Percentiles rank a stretch among this genome's conserved stretches.
phyloP scores from a whole-genome alignment of 2,329 filamentous ascomycete species.

The Pestalotiopsis sp. region DNA sequence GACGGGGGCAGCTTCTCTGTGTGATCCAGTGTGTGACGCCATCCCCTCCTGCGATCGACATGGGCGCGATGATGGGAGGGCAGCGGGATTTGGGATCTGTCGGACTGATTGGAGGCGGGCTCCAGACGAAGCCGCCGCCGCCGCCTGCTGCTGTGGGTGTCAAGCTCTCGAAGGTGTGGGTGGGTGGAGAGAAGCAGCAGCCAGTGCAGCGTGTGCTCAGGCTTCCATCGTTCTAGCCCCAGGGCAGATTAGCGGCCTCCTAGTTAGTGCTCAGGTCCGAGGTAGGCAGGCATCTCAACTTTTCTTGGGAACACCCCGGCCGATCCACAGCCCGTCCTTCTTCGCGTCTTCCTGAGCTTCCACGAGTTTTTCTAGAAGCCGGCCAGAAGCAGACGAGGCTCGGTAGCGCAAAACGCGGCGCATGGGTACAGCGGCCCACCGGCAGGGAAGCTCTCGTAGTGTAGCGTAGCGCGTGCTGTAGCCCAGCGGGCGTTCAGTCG shows the following conservation, averaged over 20 bases:
- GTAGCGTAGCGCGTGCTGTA: neutral
- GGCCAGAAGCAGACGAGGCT: constrained; percentile 12
- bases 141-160: neutral
- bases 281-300: neutral
- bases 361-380: constrained; percentile 13
- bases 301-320: neutral
- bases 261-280: constrained; percentile 1
- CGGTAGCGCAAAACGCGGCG: neutral
- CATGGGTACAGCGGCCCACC: constrained; percentile 6
- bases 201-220: neutral
- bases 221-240: neutral
- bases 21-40: neutral
- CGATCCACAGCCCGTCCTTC: neutral
- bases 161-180: neutral
- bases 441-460: constrained; percentile 2
- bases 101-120: neutral
- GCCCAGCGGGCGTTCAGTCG: neutral
- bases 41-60: neutral
- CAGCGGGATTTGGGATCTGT: neutral
- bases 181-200: neutral
- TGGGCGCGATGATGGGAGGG: neutral
- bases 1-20: neutral
- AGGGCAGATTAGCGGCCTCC: neutral
- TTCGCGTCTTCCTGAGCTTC: constrained; percentile 6
- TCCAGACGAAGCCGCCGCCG: no score